Conservation (phyloP, 805 yeast species). For the Pichia insulana region DNA sequence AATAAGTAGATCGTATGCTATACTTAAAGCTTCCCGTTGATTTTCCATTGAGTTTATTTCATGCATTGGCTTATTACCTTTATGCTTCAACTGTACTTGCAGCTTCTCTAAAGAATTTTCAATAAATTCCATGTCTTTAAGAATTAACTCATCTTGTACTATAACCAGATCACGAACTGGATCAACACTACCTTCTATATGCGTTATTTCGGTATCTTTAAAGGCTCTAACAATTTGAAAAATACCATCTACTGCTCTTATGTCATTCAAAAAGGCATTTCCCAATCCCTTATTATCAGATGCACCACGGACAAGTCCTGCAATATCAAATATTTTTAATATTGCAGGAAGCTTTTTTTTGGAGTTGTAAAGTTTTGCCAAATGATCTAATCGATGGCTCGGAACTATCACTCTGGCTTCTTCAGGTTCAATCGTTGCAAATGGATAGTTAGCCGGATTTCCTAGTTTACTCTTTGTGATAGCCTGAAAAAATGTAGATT, state of each 20-base stretch:
- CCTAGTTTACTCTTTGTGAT: constrained; percentile 55
- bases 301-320: constrained; percentile 61
- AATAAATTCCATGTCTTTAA: constrained; percentile 65
- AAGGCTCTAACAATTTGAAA: constrained; percentile 63
- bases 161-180: constrained; percentile 56
- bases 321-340: constrained; percentile 56
- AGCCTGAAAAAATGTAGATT: constrained; percentile 51
- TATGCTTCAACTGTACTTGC: constrained; percentile 68
- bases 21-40: constrained; percentile 70
- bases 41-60: constrained; percentile 63
- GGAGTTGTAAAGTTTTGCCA: constrained; percentile 41
- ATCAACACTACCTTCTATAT: constrained; percentile 55
- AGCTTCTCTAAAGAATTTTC: constrained; percentile 50
- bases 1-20: constrained; percentile 68
- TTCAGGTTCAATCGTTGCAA: constrained; percentile 70
- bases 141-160: constrained; percentile 54
- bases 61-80: constrained; percentile 74
- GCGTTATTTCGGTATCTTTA: constrained; percentile 55
- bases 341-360: constrained; percentile 44
- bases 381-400: constrained; percentile 39
- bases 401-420: constrained; percentile 51
- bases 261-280: constrained; percentile 61
- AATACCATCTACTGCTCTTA: constrained; percentile 63
- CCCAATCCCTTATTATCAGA: constrained; percentile 63
- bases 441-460: constrained; percentile 63